These are phyloP conservation scores for Dimocarpus longan DNA, from an alignment of 345 rosid genomes.

Conservation along the genomic window DNA sequence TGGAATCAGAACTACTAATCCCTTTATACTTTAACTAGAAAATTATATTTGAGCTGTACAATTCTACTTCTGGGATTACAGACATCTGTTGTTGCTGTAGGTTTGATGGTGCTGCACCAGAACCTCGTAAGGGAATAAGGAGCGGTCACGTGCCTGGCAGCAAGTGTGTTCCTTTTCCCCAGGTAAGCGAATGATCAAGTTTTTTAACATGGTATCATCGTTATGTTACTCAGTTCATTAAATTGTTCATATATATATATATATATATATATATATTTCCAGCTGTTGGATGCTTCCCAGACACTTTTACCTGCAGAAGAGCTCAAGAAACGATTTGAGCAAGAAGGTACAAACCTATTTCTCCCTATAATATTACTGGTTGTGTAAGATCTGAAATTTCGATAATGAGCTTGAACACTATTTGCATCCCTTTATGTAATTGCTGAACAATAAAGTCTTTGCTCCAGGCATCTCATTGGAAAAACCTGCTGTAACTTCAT, in stretches of 20 bases:
- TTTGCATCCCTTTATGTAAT: background rate
- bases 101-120: constrained; percentile 91
- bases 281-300: constrained; percentile 88
- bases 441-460: constrained; percentile 1
- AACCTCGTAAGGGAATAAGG: constrained; percentile 89
- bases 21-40: background rate
- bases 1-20: background rate
- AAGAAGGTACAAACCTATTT: constrained; percentile 59
- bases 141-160: constrained; percentile 98
- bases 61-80: background rate
- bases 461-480: constrained; percentile 80
- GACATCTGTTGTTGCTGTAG: constrained; percentile 39
- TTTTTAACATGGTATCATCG: constrained; percentile 2
- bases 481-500: constrained; percentile 68
- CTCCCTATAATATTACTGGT: background rate
- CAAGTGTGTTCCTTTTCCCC: constrained; percentile 89
- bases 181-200: constrained; percentile 38
- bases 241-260: constrained; percentile 11
- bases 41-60: background rate
- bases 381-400: background rate
- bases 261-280: constrained; percentile 28
- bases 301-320: constrained; percentile 75
- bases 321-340: constrained; percentile 77
- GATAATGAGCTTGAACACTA: background rate
- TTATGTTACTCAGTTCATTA: background rate